phyloP scores from a whole-genome alignment of 1,139 yeast species.

The Meyerozyma guilliermondii region DNA sequence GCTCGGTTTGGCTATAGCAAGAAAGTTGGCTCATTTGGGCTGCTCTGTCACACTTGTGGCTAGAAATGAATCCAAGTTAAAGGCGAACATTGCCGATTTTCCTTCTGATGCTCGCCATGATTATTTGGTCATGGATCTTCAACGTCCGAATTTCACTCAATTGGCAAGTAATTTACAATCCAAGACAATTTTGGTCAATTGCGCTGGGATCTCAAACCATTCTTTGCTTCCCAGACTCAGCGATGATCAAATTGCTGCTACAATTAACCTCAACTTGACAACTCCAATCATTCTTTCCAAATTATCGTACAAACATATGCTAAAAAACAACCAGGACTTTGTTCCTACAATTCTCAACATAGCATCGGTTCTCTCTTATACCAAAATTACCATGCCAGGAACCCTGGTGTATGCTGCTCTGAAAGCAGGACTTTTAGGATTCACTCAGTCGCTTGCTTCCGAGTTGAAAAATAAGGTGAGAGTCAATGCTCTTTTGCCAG shows the following conservation, averaged over 20 bases:
- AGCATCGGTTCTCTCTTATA: constrained; percentile 61
- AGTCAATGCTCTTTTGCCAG: constrained; percentile 69
- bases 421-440: constrained; percentile 72
- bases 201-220: constrained; percentile 78
- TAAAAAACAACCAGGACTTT: constrained; percentile 21
- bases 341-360: constrained; percentile 51
- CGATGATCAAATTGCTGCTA: constrained; percentile 34
- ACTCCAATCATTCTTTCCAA: constrained; percentile 62
- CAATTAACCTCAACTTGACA: constrained; percentile 58
- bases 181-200: constrained; percentile 56
- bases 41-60: constrained; percentile 60
- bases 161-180: not conserved
- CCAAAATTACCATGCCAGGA: constrained; percentile 46
- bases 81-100: constrained; percentile 19
- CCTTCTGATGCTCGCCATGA: constrained; percentile 39
- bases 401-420: constrained; percentile 75
- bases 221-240: constrained; percentile 46
- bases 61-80: constrained; percentile 38
- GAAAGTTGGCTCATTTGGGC: constrained; percentile 54
- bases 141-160: constrained; percentile 9
- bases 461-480: constrained; percentile 55
- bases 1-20: constrained; percentile 66
- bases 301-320: constrained; percentile 42
- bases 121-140: constrained; percentile 49
- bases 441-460: constrained; percentile 55